Conservation (phyloP, 2,329 filamentous ascomycete genomes). For the Ceratocystis alfenasii region DNA sequence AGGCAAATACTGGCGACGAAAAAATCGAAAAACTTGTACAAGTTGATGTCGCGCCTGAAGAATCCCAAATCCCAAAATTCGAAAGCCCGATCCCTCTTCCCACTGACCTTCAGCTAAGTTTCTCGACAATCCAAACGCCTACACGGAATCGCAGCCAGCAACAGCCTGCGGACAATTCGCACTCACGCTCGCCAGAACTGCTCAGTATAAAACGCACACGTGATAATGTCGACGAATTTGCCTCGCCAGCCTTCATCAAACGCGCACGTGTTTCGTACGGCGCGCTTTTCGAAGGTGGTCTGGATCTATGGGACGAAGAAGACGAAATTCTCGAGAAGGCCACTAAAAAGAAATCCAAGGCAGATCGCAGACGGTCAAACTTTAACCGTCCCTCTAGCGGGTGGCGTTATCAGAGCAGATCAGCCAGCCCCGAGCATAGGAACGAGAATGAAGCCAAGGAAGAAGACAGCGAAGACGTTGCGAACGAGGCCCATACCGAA, state of each 20-base stretch:
- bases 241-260: conserved; percentile 71
- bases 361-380: conserved; percentile 28
- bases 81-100: conserved; percentile 22
- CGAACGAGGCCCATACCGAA: background rate
- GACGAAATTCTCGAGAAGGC: conserved; percentile 28
- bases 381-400: conserved; percentile 47
- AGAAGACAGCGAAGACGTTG: conserved; percentile 9
- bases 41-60: conserved; percentile 33
- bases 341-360: conserved; percentile 43
- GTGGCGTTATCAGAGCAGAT: conserved; percentile 65
- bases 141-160: conserved; percentile 22
- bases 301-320: conserved; percentile 61
- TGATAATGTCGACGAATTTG: conserved; percentile 43
- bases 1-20: conserved; percentile 19
- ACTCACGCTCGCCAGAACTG: background rate
- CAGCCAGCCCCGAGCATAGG: conserved; percentile 52
- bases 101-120: conserved; percentile 12
- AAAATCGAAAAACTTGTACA: conserved; percentile 36
- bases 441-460: conserved; percentile 23
- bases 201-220: conserved; percentile 24
- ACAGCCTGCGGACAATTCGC: conserved; percentile 5
- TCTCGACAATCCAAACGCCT: conserved; percentile 23
- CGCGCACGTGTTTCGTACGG: conserved; percentile 58
- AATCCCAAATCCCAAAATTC: conserved; percentile 24
- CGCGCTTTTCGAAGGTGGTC: conserved; percentile 49